phyloP scores from a whole-genome alignment of 371 early-diverging fungal species.

The Rhizopus sp. region DNA sequence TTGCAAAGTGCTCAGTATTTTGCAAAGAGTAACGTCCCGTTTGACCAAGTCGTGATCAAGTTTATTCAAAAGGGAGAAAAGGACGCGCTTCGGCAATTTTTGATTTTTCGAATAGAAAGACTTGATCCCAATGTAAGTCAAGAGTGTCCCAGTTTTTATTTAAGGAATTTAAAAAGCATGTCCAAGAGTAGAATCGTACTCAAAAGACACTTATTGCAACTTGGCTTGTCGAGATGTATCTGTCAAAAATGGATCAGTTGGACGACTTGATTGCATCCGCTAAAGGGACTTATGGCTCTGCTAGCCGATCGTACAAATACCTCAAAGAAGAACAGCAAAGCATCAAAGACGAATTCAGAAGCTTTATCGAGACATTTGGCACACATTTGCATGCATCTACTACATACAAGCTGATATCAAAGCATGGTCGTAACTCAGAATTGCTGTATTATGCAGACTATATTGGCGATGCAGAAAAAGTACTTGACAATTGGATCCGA shows the following conservation, averaged over 20 bases:
- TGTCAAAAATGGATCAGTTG: constrained; percentile 72
- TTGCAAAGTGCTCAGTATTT: constrained; percentile 81
- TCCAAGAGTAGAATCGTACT: constrained; percentile 62
- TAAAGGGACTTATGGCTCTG: constrained; percentile 22
- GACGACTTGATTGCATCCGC: constrained; percentile 62
- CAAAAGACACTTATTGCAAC: constrained; percentile 83
- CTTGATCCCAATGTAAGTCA: constrained; percentile 57
- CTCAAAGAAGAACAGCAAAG: constrained; percentile 50
- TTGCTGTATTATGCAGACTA: constrained; percentile 76
- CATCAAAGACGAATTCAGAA: constrained; percentile 68
- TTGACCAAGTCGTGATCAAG: constrained; percentile 85
- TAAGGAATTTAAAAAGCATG: neutral
- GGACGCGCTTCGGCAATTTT: constrained; percentile 75
- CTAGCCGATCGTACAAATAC: constrained; percentile 16
- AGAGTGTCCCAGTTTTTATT: neutral
- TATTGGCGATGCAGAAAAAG: constrained; percentile 80
- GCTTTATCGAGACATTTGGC: constrained; percentile 71
- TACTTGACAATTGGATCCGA: constrained; percentile 79
- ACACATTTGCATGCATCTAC: constrained; percentile 64
- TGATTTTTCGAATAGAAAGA: constrained; percentile 68
- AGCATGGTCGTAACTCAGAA: constrained; percentile 81
- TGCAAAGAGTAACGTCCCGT: constrained; percentile 78
- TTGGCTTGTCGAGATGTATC: constrained; percentile 88
- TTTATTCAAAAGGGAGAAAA: constrained; percentile 67
- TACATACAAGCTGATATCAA: constrained; percentile 76